These are phyloP conservation scores for Thalassiosira mediterranea DNA, from an alignment of 352 stramenopile species.

Conservation along the genomic window DNA sequence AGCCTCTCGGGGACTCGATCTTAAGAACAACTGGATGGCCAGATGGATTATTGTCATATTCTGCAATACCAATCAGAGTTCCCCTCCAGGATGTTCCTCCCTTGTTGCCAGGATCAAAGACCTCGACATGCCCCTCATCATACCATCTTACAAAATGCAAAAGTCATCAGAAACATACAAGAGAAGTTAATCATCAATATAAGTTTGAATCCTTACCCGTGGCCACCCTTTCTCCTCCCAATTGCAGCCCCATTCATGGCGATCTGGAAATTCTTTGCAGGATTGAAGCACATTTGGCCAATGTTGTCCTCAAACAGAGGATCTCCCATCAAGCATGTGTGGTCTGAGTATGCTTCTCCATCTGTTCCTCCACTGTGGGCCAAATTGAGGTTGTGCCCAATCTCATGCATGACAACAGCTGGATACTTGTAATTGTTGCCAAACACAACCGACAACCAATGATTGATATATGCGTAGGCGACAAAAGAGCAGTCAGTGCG, in stretches of 20 bases:
- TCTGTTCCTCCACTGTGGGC: constrained; percentile 42
- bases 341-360: constrained; percentile 39
- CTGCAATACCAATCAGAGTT: constrained; percentile 41
- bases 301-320: constrained; percentile 40
- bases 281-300: constrained; percentile 59
- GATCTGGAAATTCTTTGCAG: constrained; percentile 53
- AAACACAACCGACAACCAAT: constrained; percentile 29
- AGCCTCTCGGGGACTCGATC: constrained; percentile 27
- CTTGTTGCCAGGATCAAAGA: constrained; percentile 29
- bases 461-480: constrained; percentile 41
- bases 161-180: too few relatives aligned
- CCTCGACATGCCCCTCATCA: not conserved
- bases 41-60: constrained; percentile 46
- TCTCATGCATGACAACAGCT: constrained; percentile 34
- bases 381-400: constrained; percentile 52
- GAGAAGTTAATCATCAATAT: too few relatives aligned
- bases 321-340: constrained; percentile 52
- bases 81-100: constrained; percentile 18
- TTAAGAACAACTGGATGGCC: constrained; percentile 38
- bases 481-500: not conserved
- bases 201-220: too few relatives aligned
- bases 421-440: constrained; percentile 35
- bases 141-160: constrained; percentile 1
- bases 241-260: constrained; percentile 13
- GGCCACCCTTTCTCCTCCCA: too few relatives aligned